phyloP scores from a whole-genome alignment of 768 basidiomycete genomes.

The Leccinum sublutescens region DNA sequence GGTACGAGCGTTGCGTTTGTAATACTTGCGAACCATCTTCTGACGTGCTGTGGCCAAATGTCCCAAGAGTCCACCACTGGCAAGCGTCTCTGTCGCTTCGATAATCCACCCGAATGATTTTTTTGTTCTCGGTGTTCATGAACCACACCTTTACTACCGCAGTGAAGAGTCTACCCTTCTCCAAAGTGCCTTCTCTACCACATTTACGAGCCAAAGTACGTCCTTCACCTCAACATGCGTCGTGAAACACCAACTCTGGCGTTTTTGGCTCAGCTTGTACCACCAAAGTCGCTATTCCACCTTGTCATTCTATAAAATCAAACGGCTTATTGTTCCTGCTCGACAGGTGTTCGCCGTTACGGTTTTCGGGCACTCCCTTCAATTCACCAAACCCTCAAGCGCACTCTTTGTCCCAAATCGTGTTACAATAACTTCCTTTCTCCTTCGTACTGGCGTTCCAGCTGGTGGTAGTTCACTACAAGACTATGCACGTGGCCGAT shows the following conservation, averaged over 20 bases:
- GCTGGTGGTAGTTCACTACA: not conserved
- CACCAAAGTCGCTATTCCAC: constrained; percentile 2
- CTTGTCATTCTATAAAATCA: constrained; percentile 4
- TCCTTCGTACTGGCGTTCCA: not conserved
- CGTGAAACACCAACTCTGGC: constrained; percentile 2
- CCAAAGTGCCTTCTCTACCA: not conserved
- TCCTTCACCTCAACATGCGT: constrained; percentile 2
- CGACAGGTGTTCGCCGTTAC: not conserved
- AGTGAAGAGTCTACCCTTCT: not conserved
- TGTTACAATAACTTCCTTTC: not conserved
- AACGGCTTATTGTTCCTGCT: not conserved
- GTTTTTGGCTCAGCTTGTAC: constrained; percentile 2
- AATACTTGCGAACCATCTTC: constrained; percentile 3
- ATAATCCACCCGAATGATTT: constrained; percentile 1
- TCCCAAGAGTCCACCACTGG: constrained; percentile 1
- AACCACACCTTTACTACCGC: not conserved
- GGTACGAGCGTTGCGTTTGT: constrained; percentile 16
- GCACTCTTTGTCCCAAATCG: constrained; percentile 1
- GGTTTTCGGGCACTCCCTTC: not conserved
- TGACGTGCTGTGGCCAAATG: constrained; percentile 9
- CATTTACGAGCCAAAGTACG: constrained; percentile 2
- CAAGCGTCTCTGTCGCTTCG: not conserved
- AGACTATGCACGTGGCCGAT: constrained; percentile 4
- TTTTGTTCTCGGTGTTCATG: constrained; percentile 1
- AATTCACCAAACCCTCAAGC: not conserved